Base-by-base conservation (phyloP, 106 monocot genomes). In the Amphibolis antarctica region DNA sequence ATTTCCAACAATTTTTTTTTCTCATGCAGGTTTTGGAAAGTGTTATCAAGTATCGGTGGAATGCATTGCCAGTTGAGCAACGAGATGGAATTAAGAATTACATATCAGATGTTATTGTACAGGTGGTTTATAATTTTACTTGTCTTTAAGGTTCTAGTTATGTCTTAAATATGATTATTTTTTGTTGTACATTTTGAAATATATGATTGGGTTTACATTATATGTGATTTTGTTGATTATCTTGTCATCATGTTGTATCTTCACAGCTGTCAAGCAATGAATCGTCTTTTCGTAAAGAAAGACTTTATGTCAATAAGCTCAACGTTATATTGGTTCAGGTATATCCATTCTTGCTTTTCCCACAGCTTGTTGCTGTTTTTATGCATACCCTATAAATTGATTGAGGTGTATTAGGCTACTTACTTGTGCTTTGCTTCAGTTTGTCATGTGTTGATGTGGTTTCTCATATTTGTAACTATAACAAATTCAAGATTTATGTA, bases 301-400 rank as follows among this genome's bases (percentile, higher is more conserved):
- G 78, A 65, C 82, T 98, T 10, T 98, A 98, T 71, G 90, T 98
- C 47, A 98, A 98, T 66, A 98, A 98, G 63, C 82, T 98, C 30
- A 98, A 98, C 48, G 80, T 98, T 58, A 98, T 98, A 68, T 65
- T 98, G 64, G 87, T 98, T 69, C 96, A 98, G 96, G 96, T 90
- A 85, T 28, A 14, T 10, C 13, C 53, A 12, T 11, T 14, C 22
- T 66, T 23, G 20, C 31, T 66, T 20, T 1, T 36, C 9, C 66
- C 23, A 26, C 27, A 17, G 13, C 10, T 28, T 30, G 12, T 49
- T 27, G 57, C 14, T 0, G 21, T 43, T 10, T 60, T 28, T 5
- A 20, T 43, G 10, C n/a, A n/a, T n/a, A n/a, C n/a, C n/a, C n/a
- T 28, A 57, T 57, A 17, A 29, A 57, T 57, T 57, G 27, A 10